Conservation (phyloP, 2,329 filamentous ascomycete species). For the Cadophora malorum region DNA sequence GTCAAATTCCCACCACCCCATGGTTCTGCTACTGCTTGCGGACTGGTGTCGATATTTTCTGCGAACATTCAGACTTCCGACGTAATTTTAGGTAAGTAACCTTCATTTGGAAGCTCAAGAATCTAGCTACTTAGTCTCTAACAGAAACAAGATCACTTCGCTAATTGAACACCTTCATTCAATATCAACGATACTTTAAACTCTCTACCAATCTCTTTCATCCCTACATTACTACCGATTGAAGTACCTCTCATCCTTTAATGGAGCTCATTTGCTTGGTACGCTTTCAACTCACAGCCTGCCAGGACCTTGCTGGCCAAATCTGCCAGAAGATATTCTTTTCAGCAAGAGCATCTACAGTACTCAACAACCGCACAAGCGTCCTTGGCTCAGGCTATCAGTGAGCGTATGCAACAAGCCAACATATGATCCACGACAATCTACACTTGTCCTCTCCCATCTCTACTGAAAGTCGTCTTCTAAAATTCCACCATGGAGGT, state of each 20-base stretch:
- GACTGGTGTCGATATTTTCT: background rate
- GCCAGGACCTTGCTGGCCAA: background rate
- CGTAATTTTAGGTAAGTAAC: background rate
- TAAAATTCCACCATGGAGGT: background rate
- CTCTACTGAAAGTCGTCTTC: constrained; percentile 34
- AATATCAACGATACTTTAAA: background rate
- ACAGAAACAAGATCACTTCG: background rate
- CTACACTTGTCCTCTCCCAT: background rate
- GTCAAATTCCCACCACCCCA: background rate
- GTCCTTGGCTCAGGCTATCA: background rate
- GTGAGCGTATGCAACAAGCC: background rate
- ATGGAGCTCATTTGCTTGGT: background rate
- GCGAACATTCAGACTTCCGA: background rate
- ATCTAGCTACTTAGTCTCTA: background rate
- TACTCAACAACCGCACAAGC: background rate
- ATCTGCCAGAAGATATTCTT: background rate
- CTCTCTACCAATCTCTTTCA: background rate
- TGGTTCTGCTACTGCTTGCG: background rate
- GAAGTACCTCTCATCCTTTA: background rate
- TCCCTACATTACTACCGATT: background rate
- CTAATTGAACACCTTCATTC: background rate
- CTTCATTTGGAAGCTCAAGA: background rate
- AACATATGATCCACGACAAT: background rate
- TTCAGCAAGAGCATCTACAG: background rate
- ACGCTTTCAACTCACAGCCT: background rate